Evolutionary conservation across 2,329 filamentous ascomycete species (phyloP).

Genomic region (Chrysoporthe austroafricana): DNA sequence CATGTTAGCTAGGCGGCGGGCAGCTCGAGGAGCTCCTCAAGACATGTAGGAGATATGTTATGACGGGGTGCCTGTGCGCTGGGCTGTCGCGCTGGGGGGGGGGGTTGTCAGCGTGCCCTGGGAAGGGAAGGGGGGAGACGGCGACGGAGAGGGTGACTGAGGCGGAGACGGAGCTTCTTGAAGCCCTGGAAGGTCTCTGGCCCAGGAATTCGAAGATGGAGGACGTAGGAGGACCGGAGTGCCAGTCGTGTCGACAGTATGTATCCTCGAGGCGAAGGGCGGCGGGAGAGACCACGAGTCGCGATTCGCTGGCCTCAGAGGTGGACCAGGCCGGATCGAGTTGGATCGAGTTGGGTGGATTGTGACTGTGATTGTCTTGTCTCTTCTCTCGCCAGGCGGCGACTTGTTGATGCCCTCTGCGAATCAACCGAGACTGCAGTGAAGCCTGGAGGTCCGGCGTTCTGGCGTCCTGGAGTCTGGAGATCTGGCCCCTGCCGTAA

Average conservation of each 20-base stretch:
- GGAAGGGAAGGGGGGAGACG: background rate
- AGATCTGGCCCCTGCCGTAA: conserved; percentile 29
- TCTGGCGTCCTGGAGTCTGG: conserved; percentile 11
- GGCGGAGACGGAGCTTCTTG: background rate
- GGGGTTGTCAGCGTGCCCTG: background rate
- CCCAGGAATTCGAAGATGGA: background rate
- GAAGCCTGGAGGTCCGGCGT: conserved; percentile 5
- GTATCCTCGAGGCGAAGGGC: background rate
- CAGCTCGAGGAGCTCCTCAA: conserved; percentile 26
- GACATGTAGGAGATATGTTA: conserved; percentile 13
- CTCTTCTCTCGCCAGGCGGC: background rate
- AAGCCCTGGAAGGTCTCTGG: background rate
- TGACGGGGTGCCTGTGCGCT: background rate
- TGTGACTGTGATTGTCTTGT: background rate
- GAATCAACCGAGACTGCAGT: conserved; percentile 3
- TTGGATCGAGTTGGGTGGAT: conserved; percentile 1
- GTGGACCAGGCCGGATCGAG: conserved; percentile 2
- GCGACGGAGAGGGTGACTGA: background rate
- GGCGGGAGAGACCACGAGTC: background rate
- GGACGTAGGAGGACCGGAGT: background rate
- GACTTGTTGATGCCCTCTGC: conserved; percentile 1
- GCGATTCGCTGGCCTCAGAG: background rate
- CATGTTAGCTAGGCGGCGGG: conserved; percentile 63
- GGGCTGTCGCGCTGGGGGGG: conserved; percentile 2
- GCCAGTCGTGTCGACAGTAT: background rate